Base-by-base conservation (phyloP, 164 flowering plant species). In the Tinospora cordifolia region DNA sequence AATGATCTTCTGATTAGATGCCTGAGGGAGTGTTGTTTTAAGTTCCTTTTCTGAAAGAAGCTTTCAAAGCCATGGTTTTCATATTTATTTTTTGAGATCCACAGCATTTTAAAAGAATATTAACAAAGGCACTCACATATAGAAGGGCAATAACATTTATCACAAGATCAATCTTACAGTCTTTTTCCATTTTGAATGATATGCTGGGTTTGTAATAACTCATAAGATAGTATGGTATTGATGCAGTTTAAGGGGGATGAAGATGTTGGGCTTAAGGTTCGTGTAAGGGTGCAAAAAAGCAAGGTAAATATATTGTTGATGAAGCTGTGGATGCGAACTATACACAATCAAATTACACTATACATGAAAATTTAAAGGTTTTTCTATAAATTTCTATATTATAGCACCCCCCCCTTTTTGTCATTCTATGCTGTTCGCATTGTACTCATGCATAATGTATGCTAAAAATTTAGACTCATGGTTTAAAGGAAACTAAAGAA, bases 201-300 rank as follows among this genome's bases (percentile, higher is more conserved):
- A 51, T 15, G 8, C 3, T 51, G 3, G 59, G 7, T 51, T 51
- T 15, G 21, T 22, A 57, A 26, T 19, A 65, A 65, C 22, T 59
- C 49, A 25, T 49, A 68, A 64, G 12, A 40, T 3, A 27, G 10
- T 58, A 58, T 11, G 47, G 65, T 41, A 7, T 30, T 73, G 39
- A 68, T 79, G 6, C 77, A 91, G 97, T 81, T 68, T 59, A 94
- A 92, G 82, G 99, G 95, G 65, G 99, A 94, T 78, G 99, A 94
- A 79, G 99, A 94, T 62, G 75, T 94, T 77, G 99, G 99, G 60
- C 44, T 94, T 71, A 85, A 85, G 65, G 99, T 87, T 75, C 96
- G 97, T 71, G 98, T 90, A 17, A 89, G 97, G 82, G 97, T 94
- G 72, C 99, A 94, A 72, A 94, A 94, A 86, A 94, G 99, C 80